Percentiles rank a stretch among this genome's conserved stretches.
Evolutionary conservation across 2,329 filamentous ascomycete genomes (phyloP).

Genomic region (Claviceps sp.): DNA sequence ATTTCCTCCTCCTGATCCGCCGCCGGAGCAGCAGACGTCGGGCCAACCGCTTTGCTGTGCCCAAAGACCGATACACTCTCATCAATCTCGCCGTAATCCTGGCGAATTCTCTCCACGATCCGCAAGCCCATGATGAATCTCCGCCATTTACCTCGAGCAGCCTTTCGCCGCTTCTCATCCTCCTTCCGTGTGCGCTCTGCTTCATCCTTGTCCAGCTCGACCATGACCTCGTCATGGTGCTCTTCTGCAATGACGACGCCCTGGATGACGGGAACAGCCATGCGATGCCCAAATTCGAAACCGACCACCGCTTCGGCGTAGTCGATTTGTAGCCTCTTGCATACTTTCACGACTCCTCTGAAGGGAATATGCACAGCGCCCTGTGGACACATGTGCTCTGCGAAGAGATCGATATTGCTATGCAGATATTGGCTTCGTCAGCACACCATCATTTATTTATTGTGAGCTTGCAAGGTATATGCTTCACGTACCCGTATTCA

Average conservation of each 20-base stretch:
- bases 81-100: slow-evolving; percentile 58
- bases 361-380: slow-evolving; percentile 77
- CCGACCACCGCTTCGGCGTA: slow-evolving; percentile 90
- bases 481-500: slow-evolving; percentile 49
- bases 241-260: slow-evolving; percentile 82
- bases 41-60: slow-evolving; percentile 23
- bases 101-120: slow-evolving; percentile 62
- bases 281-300: slow-evolving; percentile 90
- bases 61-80: slow-evolving; percentile 41
- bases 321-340: slow-evolving; percentile 72
- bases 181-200: slow-evolving; percentile 65
- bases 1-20: slow-evolving; percentile 32
- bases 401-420: slow-evolving; percentile 86
- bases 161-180: slow-evolving; percentile 66
- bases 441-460: neutral
- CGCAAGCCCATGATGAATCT: slow-evolving; percentile 77
- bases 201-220: slow-evolving; percentile 67
- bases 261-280: slow-evolving; percentile 82
- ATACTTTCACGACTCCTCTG: slow-evolving; percentile 63
- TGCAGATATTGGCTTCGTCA: slow-evolving; percentile 10
- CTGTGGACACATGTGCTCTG: slow-evolving; percentile 76
- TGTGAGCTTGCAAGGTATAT: neutral
- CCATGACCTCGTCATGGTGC: slow-evolving; percentile 58
- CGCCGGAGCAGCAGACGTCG: slow-evolving; percentile 9
- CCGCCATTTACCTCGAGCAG: slow-evolving; percentile 64